Percentiles rank a stretch among this genome's conserved stretches.
phyloP scores from a whole-genome alignment of 805 yeast species.

The Isabelozyma pseudorhagii region DNA sequence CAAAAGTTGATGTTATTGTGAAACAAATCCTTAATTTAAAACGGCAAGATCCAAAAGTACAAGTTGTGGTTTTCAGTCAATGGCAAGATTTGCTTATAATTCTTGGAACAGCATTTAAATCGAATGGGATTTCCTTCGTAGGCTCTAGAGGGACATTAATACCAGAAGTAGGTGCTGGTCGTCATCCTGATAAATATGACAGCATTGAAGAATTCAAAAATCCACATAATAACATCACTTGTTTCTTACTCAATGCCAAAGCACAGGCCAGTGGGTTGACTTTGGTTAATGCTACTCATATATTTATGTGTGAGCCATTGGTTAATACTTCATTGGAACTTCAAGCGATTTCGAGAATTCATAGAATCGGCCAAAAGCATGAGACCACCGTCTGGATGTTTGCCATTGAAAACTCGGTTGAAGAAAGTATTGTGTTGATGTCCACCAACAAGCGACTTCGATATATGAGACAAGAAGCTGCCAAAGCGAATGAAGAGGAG shows the following conservation, averaged over 20 bases:
- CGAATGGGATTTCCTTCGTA: conserved; percentile 54
- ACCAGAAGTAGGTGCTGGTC: conserved; percentile 28
- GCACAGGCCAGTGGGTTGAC: conserved; percentile 91
- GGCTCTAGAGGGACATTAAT: conserved; percentile 47
- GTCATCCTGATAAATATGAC: conserved; percentile 23
- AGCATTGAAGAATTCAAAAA: conserved; percentile 61
- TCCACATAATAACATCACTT: conserved; percentile 59
- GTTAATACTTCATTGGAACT: conserved; percentile 82
- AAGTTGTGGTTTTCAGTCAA: conserved; percentile 86
- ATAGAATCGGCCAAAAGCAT: conserved; percentile 83
- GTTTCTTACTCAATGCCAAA: conserved; percentile 80
- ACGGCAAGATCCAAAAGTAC: conserved; percentile 56
- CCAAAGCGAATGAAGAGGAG: conserved; percentile 5
- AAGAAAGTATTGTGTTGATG: conserved; percentile 76
- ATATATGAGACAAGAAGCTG: conserved; percentile 21
- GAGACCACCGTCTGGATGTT: conserved; percentile 93
- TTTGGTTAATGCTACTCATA: conserved; percentile 87
- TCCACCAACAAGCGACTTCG: conserved; percentile 60
- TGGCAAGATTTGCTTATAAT: conserved; percentile 74
- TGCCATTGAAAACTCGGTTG: conserved; percentile 78
- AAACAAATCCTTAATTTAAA: conserved; percentile 67
- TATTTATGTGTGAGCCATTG: conserved; percentile 88
- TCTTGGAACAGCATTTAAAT: conserved; percentile 61
- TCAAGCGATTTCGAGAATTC: conserved; percentile 90
- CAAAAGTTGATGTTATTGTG: conserved; percentile 82